These are phyloP conservation scores for Malus hybrid DNA, from an alignment of 331 rosid species.

Conservation along the genomic window DNA sequence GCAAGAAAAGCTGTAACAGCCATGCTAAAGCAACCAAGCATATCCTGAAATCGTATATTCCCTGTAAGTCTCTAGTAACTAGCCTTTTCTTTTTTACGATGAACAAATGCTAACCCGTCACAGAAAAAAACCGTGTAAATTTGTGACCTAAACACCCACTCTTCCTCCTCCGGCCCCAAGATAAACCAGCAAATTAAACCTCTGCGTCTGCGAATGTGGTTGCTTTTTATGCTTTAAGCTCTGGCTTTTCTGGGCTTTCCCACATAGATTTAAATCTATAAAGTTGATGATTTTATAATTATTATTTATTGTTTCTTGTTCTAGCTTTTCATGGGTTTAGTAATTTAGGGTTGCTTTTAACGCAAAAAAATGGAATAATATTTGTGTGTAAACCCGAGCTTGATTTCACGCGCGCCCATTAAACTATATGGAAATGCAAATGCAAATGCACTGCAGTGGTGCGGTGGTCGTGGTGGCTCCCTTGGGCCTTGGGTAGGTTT, in stretches of 20 bases:
- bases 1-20: constrained; percentile 62
- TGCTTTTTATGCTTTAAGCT: background rate
- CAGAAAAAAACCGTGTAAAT: background rate
- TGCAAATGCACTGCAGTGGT: background rate
- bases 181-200: background rate
- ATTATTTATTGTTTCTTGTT: constrained; percentile 25
- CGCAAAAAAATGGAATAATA: constrained; percentile 36
- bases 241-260: background rate
- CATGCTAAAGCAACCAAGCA: constrained; percentile 29
- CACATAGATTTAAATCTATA: constrained; percentile 1
- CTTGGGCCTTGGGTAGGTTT: background rate
- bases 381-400: background rate
- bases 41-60: constrained; percentile 58
- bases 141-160: background rate
- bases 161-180: background rate
- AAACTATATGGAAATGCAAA: background rate
- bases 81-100: constrained; percentile 50
- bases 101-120: background rate
- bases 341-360: constrained; percentile 51
- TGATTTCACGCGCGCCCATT: constrained; percentile 25
- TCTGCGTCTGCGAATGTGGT: background rate
- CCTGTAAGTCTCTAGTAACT: background rate
- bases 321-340: constrained; percentile 42
- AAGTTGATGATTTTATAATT: constrained; percentile 18
- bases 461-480: background rate